A percentile compares a stretch with the other conserved stretches of the same genome.
Evolutionary conservation across 1,139 yeast genomes (phyloP).

Genomic region (Nakaseomyces uthaithaninus): DNA sequence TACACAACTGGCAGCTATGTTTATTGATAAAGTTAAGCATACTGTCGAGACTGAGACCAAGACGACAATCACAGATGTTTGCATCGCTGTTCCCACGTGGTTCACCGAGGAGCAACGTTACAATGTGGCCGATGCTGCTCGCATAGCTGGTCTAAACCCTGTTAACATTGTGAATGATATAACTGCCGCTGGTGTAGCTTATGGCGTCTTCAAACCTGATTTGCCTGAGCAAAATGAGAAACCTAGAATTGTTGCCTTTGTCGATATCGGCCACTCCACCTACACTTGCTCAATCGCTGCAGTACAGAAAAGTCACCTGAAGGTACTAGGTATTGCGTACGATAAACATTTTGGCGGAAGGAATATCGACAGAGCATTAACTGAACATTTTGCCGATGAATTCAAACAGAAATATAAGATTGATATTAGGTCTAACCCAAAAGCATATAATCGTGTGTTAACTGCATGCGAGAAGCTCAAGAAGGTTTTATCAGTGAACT

Average conservation of each 20-base stretch:
- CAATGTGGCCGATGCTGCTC: slow-evolving; percentile 91
- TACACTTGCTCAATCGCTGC: slow-evolving; percentile 86
- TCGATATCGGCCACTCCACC: slow-evolving; percentile 94
- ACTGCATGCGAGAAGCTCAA: slow-evolving; percentile 87
- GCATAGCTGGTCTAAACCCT: slow-evolving; percentile 92
- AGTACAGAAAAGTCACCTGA: slow-evolving; percentile 90
- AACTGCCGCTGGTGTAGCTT: slow-evolving; percentile 98
- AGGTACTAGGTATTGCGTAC: slow-evolving; percentile 80
- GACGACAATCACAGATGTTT: slow-evolving; percentile 73
- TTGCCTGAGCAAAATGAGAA: slow-evolving; percentile 72
- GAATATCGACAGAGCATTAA: slow-evolving; percentile 84
- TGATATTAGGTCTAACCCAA: slow-evolving; percentile 79
- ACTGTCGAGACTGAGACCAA: slow-evolving; percentile 75
- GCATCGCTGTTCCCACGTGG: slow-evolving; percentile 94
- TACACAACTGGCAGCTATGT: slow-evolving; percentile 90
- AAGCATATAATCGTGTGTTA: slow-evolving; percentile 88
- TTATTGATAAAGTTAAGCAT: slow-evolving; percentile 78
- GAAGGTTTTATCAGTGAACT: slow-evolving; percentile 92
- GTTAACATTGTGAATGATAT: slow-evolving; percentile 94
- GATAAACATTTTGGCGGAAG: slow-evolving; percentile 98
- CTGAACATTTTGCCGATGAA: slow-evolving; percentile 88
- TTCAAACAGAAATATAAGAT: slow-evolving; percentile 86
- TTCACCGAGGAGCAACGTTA: slow-evolving; percentile 94
- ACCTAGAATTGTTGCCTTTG: slow-evolving; percentile 81
- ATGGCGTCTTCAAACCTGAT: slow-evolving; percentile 94